Percentiles rank a stretch among this genome's conserved stretches.
These are phyloP conservation scores for Aciculoconidium aculeatum DNA, from an alignment of 805 yeast genomes.

Conservation along the genomic window DNA sequence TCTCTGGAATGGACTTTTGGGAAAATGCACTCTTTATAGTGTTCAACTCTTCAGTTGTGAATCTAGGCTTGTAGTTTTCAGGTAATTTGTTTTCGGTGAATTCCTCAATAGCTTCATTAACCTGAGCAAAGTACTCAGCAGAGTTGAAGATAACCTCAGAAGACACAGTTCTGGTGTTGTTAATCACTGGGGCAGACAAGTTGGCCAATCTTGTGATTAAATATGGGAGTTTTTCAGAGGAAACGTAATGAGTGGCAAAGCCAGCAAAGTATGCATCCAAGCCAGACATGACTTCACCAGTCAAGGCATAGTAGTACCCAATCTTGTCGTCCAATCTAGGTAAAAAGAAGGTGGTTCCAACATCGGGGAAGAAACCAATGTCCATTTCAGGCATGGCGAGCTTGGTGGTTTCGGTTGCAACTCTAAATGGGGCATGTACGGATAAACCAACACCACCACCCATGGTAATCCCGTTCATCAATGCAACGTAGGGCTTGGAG, in stretches of 20 bases:
- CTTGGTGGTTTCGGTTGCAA: constrained; percentile 86
- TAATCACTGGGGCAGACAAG: constrained; percentile 41
- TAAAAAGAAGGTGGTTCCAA: constrained; percentile 86
- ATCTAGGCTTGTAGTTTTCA: constrained; percentile 52
- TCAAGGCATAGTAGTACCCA: constrained; percentile 81
- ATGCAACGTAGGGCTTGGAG: constrained; percentile 77
- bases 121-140: constrained; percentile 46
- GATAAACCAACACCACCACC: constrained; percentile 97
- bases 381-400: constrained; percentile 98
- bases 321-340: constrained; percentile 76
- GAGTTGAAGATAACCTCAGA: constrained; percentile 17
- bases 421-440: constrained; percentile 85
- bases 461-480: constrained; percentile 92
- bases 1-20: constrained; percentile 45
- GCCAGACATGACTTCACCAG: constrained; percentile 76
- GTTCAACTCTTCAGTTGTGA: constrained; percentile 47
- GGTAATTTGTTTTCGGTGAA: constrained; percentile 63
- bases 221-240: constrained; percentile 55
- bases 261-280: constrained; percentile 80
- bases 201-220: constrained; percentile 62
- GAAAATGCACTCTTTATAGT: constrained; percentile 69
- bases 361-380: constrained; percentile 95
- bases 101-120: constrained; percentile 74
- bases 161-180: constrained; percentile 23
- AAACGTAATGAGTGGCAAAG: constrained; percentile 85